Evolutionary conservation across 2,329 filamentous ascomycete species (phyloP), one percentile per base, ranked within the genome.

Genomic region (Epichloe gansuensis): DNA sequence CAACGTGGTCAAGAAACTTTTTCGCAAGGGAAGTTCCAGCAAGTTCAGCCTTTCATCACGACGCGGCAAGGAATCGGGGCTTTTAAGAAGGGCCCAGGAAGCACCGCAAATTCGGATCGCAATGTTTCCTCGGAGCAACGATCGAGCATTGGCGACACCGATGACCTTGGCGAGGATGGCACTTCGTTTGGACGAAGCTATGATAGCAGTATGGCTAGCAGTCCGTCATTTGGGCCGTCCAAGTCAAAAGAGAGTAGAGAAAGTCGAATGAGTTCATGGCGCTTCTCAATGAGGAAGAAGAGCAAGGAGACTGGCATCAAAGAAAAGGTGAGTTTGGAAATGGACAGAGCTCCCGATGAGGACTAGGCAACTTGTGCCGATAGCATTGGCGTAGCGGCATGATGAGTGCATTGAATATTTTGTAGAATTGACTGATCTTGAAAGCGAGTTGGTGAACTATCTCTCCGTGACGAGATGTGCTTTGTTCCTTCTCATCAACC

Each of bases 1-100:
- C 50, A 79, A 80, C 56, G 77, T 79, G 51, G 69, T 83, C 58
- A 71, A 75, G 62, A 78, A 82, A 63, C 71, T 85, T 48, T 76
- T 85, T 52, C 77, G 81, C 35, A 85, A 85, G 67, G 78, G 81
- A 48, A 83, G 79, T 63, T 81, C 80, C 6, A 75, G 78, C 65
- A 84, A 84, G 67, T 84, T 84, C 63, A 80, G 78, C 63, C 69
- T 83, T 54, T 75, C 80, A 12, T 80, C 78, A 48, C 65, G 78
- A 54, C 61, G 77, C 21, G 72, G 73, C 50, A 84, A 80, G 60
- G 75, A 78, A 46, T 73, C 74, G 31, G 64, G 69, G 9, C 65
- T 79, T 28, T 80, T 59, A 81, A 83, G 70, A 83, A 82, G 60
- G 77, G 76, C 3, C 71, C 76, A 5, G 74, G 78, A 47, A 82